Percentiles rank a stretch among this genome's conserved stretches.
These are phyloP conservation scores for Lenzites betulinus DNA, from an alignment of 768 basidiomycete genomes.

Conservation along the genomic window DNA sequence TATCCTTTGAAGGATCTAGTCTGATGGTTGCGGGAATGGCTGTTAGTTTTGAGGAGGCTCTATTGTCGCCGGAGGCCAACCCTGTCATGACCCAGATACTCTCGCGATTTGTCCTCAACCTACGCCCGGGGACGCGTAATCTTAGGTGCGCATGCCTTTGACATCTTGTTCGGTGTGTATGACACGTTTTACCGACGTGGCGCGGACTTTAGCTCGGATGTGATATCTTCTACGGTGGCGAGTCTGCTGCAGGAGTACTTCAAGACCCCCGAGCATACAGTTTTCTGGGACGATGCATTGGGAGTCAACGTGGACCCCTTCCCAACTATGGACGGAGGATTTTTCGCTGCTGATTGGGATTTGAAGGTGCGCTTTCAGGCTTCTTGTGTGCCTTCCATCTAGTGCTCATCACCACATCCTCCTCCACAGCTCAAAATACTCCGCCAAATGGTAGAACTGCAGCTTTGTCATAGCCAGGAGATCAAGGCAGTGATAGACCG, in stretches of 20 bases:
- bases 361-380: conserved; percentile 62
- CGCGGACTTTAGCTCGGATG: conserved; percentile 62
- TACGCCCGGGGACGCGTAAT: conserved; percentile 88
- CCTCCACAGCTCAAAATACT: conserved; percentile 72
- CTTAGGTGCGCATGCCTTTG: conserved; percentile 64
- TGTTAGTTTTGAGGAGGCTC: conserved; percentile 75
- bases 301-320: conserved; percentile 77
- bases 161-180: conserved; percentile 31
- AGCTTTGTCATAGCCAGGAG: conserved; percentile 66
- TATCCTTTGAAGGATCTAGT: background rate
- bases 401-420: conserved; percentile 20
- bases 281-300: conserved; percentile 78
- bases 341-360: conserved; percentile 81
- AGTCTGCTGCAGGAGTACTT: conserved; percentile 70
- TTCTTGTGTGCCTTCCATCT: conserved; percentile 20
- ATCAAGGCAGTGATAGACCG: conserved; percentile 77
- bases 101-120: conserved; percentile 75
- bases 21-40: conserved; percentile 34
- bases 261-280: conserved; percentile 70
- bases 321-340: conserved; percentile 61
- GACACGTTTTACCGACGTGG: conserved; percentile 37
- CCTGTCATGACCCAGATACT: conserved; percentile 73
- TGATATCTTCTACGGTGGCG: conserved; percentile 76
- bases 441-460: conserved; percentile 83
- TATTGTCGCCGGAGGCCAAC: conserved; percentile 72